These are phyloP conservation scores for Neophaeococcomyces aloes DNA, from an alignment of 2,329 filamentous ascomycete genomes.

Conservation along the genomic window DNA sequence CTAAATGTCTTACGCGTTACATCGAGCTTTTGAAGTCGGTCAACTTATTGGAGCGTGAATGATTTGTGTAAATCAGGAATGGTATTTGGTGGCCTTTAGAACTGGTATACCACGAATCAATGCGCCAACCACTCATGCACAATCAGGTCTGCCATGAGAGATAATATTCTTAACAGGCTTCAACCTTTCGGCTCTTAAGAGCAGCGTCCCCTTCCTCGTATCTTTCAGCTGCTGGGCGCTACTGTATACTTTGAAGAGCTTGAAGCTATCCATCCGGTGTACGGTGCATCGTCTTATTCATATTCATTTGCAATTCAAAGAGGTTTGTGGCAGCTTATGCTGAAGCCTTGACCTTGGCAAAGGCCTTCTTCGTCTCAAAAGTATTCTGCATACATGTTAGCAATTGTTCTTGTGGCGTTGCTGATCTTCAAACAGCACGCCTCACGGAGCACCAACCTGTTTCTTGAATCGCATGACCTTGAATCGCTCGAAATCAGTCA, in stretches of 20 bases:
- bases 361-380: constrained; percentile 94
- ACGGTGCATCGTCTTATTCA: background rate
- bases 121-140: constrained; percentile 5
- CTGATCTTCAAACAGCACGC: background rate
- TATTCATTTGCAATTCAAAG: background rate
- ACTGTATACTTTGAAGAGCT: constrained; percentile 2
- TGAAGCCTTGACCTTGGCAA: constrained; percentile 81
- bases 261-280: background rate
- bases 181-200: background rate
- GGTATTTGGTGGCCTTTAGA: constrained; percentile 2
- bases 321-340: constrained; percentile 42
- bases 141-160: background rate
- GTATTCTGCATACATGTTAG: constrained; percentile 45
- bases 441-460: constrained; percentile 56
- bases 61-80: background rate
- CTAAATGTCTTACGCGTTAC: background rate
- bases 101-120: constrained; percentile 2
- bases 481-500: constrained; percentile 99
- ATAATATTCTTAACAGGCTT: background rate
- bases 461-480: constrained; percentile 99
- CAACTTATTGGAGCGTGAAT: background rate
- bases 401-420: background rate
- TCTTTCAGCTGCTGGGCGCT: background rate
- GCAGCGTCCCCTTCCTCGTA: background rate
- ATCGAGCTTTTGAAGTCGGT: too few species aligned